These are phyloP conservation scores for Trichoderma semiorbis DNA, from an alignment of 2,329 filamentous ascomycete genomes.

Conservation along the genomic window DNA sequence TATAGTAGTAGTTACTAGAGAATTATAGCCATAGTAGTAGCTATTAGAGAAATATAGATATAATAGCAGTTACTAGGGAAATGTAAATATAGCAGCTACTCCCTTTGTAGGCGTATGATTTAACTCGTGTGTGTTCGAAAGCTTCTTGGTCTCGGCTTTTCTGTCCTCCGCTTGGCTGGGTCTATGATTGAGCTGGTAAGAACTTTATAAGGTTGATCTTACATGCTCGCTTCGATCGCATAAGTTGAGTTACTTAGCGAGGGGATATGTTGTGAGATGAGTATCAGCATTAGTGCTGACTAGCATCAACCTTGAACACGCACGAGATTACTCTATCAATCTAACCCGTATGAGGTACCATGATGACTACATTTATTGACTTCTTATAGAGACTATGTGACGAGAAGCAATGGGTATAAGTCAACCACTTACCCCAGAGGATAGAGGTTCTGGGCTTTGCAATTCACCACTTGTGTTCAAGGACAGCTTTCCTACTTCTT, in stretches of 20 bases:
- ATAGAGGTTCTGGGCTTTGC: background rate
- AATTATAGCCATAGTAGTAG: too few species aligned
- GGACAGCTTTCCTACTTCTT: background rate
- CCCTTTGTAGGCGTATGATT: too few species aligned
- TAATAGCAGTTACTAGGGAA: too few species aligned
- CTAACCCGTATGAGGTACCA: background rate
- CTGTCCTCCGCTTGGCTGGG: too few species aligned
- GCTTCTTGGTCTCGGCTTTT: too few species aligned
- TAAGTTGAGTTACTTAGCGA: background rate
- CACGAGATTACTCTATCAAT: background rate
- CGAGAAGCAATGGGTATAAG: background rate
- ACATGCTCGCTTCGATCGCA: background rate
- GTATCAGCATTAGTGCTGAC: background rate
- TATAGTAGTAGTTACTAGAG: too few species aligned
- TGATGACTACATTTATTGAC: background rate
- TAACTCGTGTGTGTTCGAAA: too few species aligned
- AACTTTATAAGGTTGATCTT: background rate
- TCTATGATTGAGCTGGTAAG: too few species aligned
- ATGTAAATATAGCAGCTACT: too few species aligned
- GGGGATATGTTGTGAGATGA: background rate
- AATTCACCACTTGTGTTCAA: background rate
- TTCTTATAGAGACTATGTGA: background rate
- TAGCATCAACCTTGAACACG: background rate
- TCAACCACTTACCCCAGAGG: too few species aligned
- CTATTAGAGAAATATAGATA: too few species aligned